Conservation (phyloP, 768 basidiomycete species). For the Chiua virens region DNA sequence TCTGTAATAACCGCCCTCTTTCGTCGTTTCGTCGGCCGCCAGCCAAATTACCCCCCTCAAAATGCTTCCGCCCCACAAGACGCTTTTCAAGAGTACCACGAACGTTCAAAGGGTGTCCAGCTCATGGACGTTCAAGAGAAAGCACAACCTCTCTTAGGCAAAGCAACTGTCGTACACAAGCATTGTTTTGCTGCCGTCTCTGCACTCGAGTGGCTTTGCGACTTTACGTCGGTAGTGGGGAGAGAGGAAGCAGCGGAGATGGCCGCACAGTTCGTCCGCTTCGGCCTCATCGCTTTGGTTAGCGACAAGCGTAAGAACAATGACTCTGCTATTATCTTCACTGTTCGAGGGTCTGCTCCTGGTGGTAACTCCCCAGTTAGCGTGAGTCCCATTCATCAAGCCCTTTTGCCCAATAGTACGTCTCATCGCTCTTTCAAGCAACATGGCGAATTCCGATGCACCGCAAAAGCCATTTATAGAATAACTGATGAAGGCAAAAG, state of each 20-base stretch:
- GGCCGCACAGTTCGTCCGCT: slow-evolving; percentile 96
- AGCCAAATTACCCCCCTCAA: slow-evolving; percentile 70
- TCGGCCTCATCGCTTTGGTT: slow-evolving; percentile 84
- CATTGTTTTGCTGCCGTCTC: slow-evolving; percentile 84
- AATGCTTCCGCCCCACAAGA: slow-evolving; percentile 51
- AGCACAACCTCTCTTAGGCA: slow-evolving; percentile 52
- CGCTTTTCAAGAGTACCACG: slow-evolving; percentile 71
- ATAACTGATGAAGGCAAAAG: slow-evolving; percentile 90
- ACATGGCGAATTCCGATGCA: slow-evolving; percentile 95
- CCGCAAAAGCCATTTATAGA: slow-evolving; percentile 92
- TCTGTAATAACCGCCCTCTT: slow-evolving; percentile 93
- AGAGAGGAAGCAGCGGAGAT: slow-evolving; percentile 97
- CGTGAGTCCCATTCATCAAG: slow-evolving; percentile 41
- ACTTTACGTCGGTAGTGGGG: slow-evolving; percentile 94
- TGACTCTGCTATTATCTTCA: slow-evolving; percentile 91
- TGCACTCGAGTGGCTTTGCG: slow-evolving; percentile 95
- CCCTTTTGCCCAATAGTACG: not conserved
- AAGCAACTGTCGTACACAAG: slow-evolving; percentile 48
- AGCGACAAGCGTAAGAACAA: slow-evolving; percentile 91
- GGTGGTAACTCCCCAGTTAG: slow-evolving; percentile 73
- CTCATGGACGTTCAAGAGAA: slow-evolving; percentile 73
- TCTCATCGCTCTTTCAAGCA: slow-evolving; percentile 47
- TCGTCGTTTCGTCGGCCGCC: slow-evolving; percentile 89
- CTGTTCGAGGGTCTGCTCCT: slow-evolving; percentile 78
- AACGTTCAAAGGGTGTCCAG: slow-evolving; percentile 72